These are phyloP conservation scores for Zizania latifolia DNA, from an alignment of 176 grass and related monocot genomes.

Conservation along the genomic window DNA sequence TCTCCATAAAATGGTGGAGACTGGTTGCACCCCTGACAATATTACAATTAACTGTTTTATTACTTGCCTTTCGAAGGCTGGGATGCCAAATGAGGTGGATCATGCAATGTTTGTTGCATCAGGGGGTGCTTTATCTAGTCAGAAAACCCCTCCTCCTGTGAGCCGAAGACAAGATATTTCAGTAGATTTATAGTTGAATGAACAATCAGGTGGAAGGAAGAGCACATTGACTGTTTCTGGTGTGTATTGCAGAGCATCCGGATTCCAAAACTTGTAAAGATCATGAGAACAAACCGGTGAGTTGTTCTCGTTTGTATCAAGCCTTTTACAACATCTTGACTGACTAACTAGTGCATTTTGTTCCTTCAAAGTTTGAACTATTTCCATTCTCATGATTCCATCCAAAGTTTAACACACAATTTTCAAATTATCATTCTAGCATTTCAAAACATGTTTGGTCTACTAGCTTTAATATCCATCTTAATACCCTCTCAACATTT, in stretches of 20 bases:
- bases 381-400: constrained; percentile 8
- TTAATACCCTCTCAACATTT: too few relatives aligned
- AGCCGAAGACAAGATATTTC: constrained; percentile 53
- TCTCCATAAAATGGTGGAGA: constrained; percentile 70
- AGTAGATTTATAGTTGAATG: constrained; percentile 56
- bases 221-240: neutral
- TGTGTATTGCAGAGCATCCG: neutral
- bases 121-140: constrained; percentile 31
- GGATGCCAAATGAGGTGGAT: constrained; percentile 74
- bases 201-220: too few relatives aligned
- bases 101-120: constrained; percentile 51
- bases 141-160: constrained; percentile 42
- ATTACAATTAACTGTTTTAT: constrained; percentile 66
- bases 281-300: constrained; percentile 29
- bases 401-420: neutral
- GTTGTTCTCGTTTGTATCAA: neutral
- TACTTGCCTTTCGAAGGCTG: constrained; percentile 81
- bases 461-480: constrained; percentile 8
- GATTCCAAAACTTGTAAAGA: neutral
- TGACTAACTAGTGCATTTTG: neutral
- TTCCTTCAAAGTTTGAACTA: neutral
- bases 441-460: neutral
- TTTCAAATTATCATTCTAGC: neutral
- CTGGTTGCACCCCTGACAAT: constrained; percentile 66
- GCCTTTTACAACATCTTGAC: neutral